Percentiles rank a stretch among this genome's conserved stretches.
Conservation (phyloP, 2,329 filamentous ascomycete genomes). For the Penicillium psychrosexuale region DNA sequence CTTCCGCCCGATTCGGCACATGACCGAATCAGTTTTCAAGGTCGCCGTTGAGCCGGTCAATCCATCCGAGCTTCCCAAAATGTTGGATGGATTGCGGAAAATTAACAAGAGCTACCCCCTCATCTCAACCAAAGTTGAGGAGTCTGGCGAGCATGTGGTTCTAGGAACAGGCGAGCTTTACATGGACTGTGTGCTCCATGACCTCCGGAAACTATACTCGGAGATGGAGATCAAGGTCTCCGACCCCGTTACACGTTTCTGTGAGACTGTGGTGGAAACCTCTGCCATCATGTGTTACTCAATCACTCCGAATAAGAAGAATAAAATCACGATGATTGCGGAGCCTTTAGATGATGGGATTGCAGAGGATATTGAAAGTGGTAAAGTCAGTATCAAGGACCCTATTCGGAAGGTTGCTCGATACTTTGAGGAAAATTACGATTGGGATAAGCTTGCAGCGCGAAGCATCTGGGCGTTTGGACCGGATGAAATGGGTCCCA, state of each 20-base stretch:
- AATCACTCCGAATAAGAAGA: constrained; percentile 97
- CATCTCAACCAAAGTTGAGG: constrained; percentile 94
- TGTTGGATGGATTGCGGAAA: constrained; percentile 93
- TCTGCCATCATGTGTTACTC: constrained; percentile 98
- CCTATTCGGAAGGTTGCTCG: constrained; percentile 90
- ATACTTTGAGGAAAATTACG: constrained; percentile 96
- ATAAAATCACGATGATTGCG: constrained; percentile 97
- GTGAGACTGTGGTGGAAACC: constrained; percentile 95
- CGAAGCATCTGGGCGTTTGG: constrained; percentile 98
- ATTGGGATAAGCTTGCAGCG: constrained; percentile 91
- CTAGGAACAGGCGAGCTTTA: constrained; percentile 97
- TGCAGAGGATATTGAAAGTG: constrained; percentile 87
- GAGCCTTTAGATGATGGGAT: constrained; percentile 95
- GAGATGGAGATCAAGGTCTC: constrained; percentile 99
- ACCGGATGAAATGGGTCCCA: constrained; percentile 88
- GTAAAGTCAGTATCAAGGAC: constrained; percentile 86
- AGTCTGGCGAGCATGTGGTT: constrained; percentile 93
- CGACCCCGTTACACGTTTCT: constrained; percentile 94
- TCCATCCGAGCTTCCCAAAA: constrained; percentile 95
- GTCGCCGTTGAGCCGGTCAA: constrained; percentile 98
- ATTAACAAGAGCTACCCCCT: constrained; percentile 98
- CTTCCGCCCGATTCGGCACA: constrained; percentile 87
- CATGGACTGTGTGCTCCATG: constrained; percentile 98
- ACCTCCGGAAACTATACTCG: constrained; percentile 86
- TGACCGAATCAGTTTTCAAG: constrained; percentile 97